Evolutionary conservation across 73 alveolate species (phyloP).

Genomic region (Paramecium biaurelia): DNA sequence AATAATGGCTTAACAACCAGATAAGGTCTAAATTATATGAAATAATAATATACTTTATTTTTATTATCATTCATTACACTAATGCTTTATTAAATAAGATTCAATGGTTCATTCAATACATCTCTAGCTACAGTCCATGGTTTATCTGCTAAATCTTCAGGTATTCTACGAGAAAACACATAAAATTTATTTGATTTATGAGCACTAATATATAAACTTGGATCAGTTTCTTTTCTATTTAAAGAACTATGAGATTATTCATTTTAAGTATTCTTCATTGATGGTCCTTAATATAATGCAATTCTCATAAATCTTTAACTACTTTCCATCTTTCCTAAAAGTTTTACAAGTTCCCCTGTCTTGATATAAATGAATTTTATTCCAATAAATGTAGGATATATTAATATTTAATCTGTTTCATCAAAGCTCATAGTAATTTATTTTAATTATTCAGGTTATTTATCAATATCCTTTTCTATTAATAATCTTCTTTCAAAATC

Average conservation of each 20-base stretch:
- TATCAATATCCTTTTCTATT: conserved; percentile 72
- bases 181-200: conserved; percentile 67
- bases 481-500: conserved; percentile 76
- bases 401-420: conserved; percentile 79
- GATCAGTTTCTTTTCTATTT: conserved; percentile 76
- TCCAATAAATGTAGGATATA: conserved; percentile 85
- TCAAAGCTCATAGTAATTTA: conserved; percentile 75
- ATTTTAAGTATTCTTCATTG: conserved; percentile 75
- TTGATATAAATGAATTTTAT: conserved; percentile 74
- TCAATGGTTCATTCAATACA: conserved; percentile 48
- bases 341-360: conserved; percentile 65
- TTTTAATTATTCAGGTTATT: conserved; percentile 38
- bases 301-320: conserved; percentile 77
- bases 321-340: conserved; percentile 87
- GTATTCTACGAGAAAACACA: conserved; percentile 56
- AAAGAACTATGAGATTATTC: conserved; percentile 75
- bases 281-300: conserved; percentile 84
- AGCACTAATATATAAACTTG: conserved; percentile 75
- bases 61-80: conserved; percentile 20
- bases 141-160: conserved; percentile 60
- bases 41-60: neutral
- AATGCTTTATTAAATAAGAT: conserved; percentile 22
- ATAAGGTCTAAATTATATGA: neutral
- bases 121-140: conserved; percentile 50
- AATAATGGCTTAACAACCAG: conserved; percentile 62